Base-by-base conservation (phyloP, 306 rosid species). In the Cucumis melo region DNA sequence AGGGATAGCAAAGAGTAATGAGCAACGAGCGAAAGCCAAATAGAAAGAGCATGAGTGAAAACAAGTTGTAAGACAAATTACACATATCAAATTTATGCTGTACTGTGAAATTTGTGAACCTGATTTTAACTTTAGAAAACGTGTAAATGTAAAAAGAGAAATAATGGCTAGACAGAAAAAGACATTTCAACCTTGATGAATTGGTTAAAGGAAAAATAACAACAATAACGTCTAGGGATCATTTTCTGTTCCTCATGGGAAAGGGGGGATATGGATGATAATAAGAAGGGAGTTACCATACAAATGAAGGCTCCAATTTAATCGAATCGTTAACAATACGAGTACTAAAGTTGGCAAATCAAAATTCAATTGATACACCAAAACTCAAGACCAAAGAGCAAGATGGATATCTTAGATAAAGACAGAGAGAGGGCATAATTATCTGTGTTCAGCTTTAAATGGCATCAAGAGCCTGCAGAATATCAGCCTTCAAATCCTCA, bases 391-490 rank as follows among this genome's bases (percentile, higher is more conserved):
- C 72, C 48, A 70, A 46, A 29, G 23, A 29, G 24, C 57, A 50
- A 72, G 14, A 72, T 7, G 60, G 60, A 72, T 50, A 50, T 13
- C 12, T 14, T 14, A 27, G 16, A 72, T 2, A 12, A 14, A 68
- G 24, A 38, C 16, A 46, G 16, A 71, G n/a, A 21, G 20, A 13
- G 74, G 6, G 10, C 24, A 8, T 0, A 27, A 24, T 13, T 39
- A 11, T 36, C 51, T 65, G 51, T 54, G 4, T 54, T 7, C 9
- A 16, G 82, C 67, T 11, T 56, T 91, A 88, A 78, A 89, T 88
- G 46, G 68, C 54, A 21, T 84, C 90, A 71, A 93, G 85, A 71
- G 96, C 98, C 76, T 89, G 93, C 72, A 91, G 86, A 7, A 93
- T 50, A 81, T 93, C 98, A 59, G 82, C 85, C 83, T 87, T 86